A percentile compares a stretch with the other conserved stretches of the same genome.
These are phyloP conservation scores for Heritiera littoralis DNA, from an alignment of 345 rosid genomes.

Conservation along the genomic window DNA sequence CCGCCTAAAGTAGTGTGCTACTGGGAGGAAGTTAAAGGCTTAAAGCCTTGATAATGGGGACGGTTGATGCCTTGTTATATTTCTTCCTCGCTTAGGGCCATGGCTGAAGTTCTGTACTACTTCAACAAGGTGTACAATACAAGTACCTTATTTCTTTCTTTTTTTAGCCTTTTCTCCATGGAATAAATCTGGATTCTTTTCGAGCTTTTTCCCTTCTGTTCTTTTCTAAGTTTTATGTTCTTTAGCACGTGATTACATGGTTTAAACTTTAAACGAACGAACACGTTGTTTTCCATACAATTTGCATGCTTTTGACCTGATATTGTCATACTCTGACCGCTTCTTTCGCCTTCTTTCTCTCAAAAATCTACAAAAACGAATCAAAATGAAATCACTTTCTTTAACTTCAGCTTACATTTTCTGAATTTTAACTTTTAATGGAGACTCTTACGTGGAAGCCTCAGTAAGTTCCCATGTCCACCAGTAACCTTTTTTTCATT, in stretches of 20 bases:
- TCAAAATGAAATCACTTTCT: not conserved
- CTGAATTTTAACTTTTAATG: not conserved
- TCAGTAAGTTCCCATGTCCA: conserved; percentile 1
- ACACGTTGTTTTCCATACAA: not conserved
- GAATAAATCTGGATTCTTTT: not conserved
- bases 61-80: not conserved
- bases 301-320: conserved; percentile 10
- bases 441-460: conserved; percentile 7
- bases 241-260: not conserved
- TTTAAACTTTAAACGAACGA: not conserved
- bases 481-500: no score
- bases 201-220: not conserved
- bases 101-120: not conserved
- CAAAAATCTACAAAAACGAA: not conserved
- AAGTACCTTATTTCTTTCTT: not conserved
- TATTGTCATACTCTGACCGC: not conserved
- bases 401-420: conserved; percentile 1
- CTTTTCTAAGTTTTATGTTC: no score
- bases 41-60: not conserved
- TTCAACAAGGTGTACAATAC: not conserved
- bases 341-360: conserved; percentile 16
- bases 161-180: not conserved
- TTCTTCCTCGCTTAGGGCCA: not conserved
- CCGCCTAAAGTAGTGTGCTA: no score
- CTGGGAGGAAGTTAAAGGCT: conserved; percentile 18